Conservation (phyloP, 2,329 filamentous ascomycete species). For the Trichoderma cornu-damae region DNA sequence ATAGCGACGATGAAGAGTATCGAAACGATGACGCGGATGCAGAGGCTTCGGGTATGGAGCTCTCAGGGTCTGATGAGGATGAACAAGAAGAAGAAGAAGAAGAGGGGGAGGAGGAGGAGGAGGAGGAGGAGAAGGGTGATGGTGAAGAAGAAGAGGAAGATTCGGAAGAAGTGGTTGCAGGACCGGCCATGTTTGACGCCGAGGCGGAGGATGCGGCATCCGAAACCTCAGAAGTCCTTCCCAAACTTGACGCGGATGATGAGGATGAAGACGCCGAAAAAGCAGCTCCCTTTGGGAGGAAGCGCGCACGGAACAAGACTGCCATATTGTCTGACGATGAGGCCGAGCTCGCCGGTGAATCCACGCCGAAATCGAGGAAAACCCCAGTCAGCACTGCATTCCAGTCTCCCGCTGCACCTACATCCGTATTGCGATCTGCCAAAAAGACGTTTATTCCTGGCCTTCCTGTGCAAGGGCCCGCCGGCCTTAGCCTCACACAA, state of each 20-base stretch:
- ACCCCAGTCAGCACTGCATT: slow-evolving; percentile 40
- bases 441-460: slow-evolving; percentile 67
- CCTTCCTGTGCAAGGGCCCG: slow-evolving; percentile 54
- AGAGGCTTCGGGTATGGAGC: slow-evolving; percentile 37
- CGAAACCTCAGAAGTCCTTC: slow-evolving; percentile 25
- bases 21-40: slow-evolving; percentile 37
- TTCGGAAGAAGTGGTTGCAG: slow-evolving; percentile 20
- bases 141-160: slow-evolving; percentile 37
- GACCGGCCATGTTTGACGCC: slow-evolving; percentile 31
- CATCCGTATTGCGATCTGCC: slow-evolving; percentile 62
- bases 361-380: slow-evolving; percentile 47
- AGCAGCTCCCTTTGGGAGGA: slow-evolving; percentile 39
- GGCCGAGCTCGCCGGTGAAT: slow-evolving; percentile 31
- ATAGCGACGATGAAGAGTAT: slow-evolving; percentile 52
- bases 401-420: slow-evolving; percentile 51
- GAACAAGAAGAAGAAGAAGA: slow-evolving; percentile 33
- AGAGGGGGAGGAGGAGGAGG: slow-evolving; percentile 37
- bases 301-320: slow-evolving; percentile 47
- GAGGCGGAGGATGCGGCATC: slow-evolving; percentile 41
- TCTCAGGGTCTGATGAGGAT: slow-evolving; percentile 44
- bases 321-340: slow-evolving; percentile 59
- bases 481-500: slow-evolving; percentile 73
- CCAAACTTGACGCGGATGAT: slow-evolving; percentile 30
- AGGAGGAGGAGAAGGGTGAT: slow-evolving; percentile 35
- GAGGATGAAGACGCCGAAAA: slow-evolving; percentile 35